phyloP scores from a whole-genome alignment of 805 yeast species.

The Wickerhamiella hasegawae region DNA sequence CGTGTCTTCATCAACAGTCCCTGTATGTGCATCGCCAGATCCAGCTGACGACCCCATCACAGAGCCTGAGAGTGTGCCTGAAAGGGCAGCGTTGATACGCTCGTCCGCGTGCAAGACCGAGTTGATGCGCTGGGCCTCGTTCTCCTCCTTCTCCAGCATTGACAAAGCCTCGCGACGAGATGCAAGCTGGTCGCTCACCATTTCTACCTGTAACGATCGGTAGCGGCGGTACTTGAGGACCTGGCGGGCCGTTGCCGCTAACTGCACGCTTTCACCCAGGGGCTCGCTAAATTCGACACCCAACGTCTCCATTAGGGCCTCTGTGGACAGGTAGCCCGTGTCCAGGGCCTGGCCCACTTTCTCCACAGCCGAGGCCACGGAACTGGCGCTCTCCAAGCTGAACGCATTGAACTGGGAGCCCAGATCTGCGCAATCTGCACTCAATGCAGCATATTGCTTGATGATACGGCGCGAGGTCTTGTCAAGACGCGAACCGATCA shows the following conservation, averaged over 20 bases:
- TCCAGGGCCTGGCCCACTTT: conserved; percentile 79
- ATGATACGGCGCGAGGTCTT: conserved; percentile 39
- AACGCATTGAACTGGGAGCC: conserved; percentile 56
- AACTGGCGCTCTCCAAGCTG: conserved; percentile 31
- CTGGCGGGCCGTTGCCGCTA: conserved; percentile 38
- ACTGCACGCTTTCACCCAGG: conserved; percentile 53
- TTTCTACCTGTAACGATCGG: conserved; percentile 37
- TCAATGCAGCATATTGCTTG: conserved; percentile 39
- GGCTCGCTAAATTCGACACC: conserved; percentile 52
- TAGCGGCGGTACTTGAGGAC: conserved; percentile 46
- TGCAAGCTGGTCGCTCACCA: conserved; percentile 26
- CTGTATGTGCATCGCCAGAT: conserved; percentile 1
- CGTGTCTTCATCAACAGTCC: background rate
- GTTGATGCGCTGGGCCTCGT: conserved; percentile 29
- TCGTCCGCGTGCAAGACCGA: conserved; percentile 18
- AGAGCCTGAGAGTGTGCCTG: conserved; percentile 2
- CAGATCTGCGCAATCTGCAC: conserved; percentile 55
- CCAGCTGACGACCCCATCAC: background rate
- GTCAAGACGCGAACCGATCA: conserved; percentile 35
- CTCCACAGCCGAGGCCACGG: conserved; percentile 45
- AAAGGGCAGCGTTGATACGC: conserved; percentile 8
- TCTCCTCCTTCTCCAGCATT: conserved; percentile 27
- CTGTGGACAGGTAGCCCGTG: conserved; percentile 34
- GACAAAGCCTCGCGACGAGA: conserved; percentile 22
- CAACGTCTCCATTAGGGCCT: conserved; percentile 35